Evolutionary conservation across 2,329 filamentous ascomycete genomes (phyloP).

Genomic region (Pyrenophora teres): DNA sequence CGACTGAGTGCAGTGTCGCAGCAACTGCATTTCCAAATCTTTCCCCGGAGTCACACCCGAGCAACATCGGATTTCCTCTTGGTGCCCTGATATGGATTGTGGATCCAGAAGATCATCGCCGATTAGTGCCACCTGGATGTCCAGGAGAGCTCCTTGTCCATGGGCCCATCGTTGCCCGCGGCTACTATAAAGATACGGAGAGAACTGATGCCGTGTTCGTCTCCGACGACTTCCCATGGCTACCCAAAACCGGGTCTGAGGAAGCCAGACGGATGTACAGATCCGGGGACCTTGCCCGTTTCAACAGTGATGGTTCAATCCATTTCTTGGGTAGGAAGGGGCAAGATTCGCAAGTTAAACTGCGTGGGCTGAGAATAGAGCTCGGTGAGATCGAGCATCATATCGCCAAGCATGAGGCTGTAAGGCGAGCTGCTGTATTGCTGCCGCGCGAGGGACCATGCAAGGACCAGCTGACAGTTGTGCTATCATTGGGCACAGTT

Average conservation of each 20-base stretch:
- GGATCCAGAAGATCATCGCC: conserved; percentile 9
- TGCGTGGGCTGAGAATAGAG: not conserved
- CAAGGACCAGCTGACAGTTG: not conserved
- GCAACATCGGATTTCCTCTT: conserved; percentile 2
- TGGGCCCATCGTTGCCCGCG: conserved; percentile 10
- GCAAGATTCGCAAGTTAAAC: not conserved
- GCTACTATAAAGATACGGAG: conserved; percentile 25
- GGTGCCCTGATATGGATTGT: conserved; percentile 1
- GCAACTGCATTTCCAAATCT: conserved; percentile 7
- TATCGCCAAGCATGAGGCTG: not conserved
- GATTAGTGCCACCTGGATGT: conserved; percentile 13
- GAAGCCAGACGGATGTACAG: not conserved
- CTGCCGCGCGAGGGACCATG: not conserved
- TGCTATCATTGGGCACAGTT: not conserved
- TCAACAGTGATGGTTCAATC: not conserved
- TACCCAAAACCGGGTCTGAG: not conserved
- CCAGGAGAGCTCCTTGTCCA: conserved; percentile 34
- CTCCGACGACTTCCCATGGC: not conserved
- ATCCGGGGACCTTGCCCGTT: not conserved
- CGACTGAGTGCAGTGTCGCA: conserved; percentile 16
- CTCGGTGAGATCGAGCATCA: conserved; percentile 1
- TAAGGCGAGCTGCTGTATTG: not conserved
- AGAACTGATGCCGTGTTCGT: conserved; percentile 21
- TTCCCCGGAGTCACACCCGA: conserved; percentile 16
- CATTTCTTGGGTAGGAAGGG: conserved; percentile 1